Conservation (phyloP, 2,329 filamentous ascomycete species). For the Trichoderma simmonsii region DNA sequence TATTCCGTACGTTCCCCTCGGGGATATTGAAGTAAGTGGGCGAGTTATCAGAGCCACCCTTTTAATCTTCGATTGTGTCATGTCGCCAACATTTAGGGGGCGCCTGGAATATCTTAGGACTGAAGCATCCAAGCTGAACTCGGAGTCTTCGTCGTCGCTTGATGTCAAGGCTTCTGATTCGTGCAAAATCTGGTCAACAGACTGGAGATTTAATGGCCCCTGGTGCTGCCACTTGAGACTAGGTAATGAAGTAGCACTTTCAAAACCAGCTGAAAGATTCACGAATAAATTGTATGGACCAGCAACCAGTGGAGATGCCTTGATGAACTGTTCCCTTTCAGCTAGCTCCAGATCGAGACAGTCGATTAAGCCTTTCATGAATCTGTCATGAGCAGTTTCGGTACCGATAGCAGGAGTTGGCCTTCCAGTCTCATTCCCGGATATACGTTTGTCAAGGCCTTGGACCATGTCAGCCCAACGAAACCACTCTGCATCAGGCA, state of each 20-base stretch:
- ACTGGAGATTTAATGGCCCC: slow-evolving; percentile 26
- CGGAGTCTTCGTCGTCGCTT: slow-evolving; percentile 19
- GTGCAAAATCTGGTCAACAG: background rate
- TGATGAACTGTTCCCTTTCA: slow-evolving; percentile 28
- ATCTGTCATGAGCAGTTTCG: slow-evolving; percentile 21
- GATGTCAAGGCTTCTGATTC: slow-evolving; percentile 14
- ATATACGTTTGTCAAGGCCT: slow-evolving; percentile 29
- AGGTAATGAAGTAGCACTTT: background rate
- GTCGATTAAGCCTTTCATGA: slow-evolving; percentile 34
- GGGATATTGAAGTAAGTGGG: slow-evolving; percentile 28
- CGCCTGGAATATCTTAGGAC: background rate
- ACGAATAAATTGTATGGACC: slow-evolving; percentile 35
- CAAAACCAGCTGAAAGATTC: slow-evolving; percentile 23
- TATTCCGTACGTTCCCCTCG: background rate
- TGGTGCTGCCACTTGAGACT: slow-evolving; percentile 27
- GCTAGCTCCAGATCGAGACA: slow-evolving; percentile 48
- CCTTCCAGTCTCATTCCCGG: background rate
- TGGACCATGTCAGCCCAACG: slow-evolving; percentile 31
- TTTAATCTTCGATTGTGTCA: slow-evolving; percentile 23
- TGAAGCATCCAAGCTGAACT: background rate
- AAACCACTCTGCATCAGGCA: slow-evolving; percentile 40
- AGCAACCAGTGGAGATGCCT: slow-evolving; percentile 24
- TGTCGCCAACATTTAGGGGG: background rate
- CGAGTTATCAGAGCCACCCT: slow-evolving; percentile 32
- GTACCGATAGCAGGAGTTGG: background rate